phyloP scores from a whole-genome alignment of 2,329 filamentous ascomycete genomes.

The Rutstroemia sydowiana region DNA sequence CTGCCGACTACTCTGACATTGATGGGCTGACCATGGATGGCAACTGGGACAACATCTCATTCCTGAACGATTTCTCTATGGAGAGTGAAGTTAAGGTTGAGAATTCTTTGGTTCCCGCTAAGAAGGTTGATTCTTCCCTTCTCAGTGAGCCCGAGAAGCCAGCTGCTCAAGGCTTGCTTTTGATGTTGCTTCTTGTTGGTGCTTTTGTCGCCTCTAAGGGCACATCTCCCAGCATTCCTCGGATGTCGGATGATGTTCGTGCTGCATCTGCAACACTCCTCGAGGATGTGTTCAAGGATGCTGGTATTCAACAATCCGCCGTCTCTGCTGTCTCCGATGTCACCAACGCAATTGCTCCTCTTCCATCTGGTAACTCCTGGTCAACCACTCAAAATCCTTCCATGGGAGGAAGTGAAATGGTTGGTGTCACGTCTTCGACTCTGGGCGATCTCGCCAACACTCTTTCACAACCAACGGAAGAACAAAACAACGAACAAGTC shows the following conservation, averaged over 20 bases:
- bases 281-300: conserved; percentile 75
- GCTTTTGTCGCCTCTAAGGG: conserved; percentile 91
- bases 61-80: conserved; percentile 64
- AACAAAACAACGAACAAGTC: conserved; percentile 81
- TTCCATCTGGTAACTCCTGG: conserved; percentile 46
- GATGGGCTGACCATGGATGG: conserved; percentile 75
- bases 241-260: conserved; percentile 73
- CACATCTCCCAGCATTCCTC: conserved; percentile 63
- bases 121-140: conserved; percentile 44
- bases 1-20: conserved; percentile 71
- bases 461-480: conserved; percentile 67
- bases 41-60: conserved; percentile 75
- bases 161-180: conserved; percentile 72
- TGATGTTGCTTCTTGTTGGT: conserved; percentile 94
- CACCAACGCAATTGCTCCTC: conserved; percentile 36
- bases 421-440: conserved; percentile 48
- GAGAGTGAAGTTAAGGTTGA: conserved; percentile 56
- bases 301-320: conserved; percentile 47
- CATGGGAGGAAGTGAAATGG: conserved; percentile 37
- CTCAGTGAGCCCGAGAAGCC: conserved; percentile 51
- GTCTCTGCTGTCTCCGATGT: conserved; percentile 25
- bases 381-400: conserved; percentile 34
- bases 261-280: conserved; percentile 71
- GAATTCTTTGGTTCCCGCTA: conserved; percentile 41
- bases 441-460: conserved; percentile 61